These are phyloP conservation scores for Byssochlamys sp. DNA, from an alignment of 2,329 filamentous ascomycete genomes.

Conservation along the genomic window DNA sequence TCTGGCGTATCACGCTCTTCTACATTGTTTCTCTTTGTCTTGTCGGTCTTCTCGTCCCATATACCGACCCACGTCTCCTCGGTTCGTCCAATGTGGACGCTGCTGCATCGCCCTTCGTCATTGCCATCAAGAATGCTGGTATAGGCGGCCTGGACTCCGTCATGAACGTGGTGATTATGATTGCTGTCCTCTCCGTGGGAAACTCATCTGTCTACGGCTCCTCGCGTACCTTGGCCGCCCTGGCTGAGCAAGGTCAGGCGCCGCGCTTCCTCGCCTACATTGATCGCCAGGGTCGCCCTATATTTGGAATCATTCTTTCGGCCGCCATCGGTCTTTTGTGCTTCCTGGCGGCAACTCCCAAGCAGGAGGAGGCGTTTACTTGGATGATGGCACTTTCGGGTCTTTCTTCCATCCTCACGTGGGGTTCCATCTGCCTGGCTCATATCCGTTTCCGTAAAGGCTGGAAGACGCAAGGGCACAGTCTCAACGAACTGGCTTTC, in stretches of 20 bases:
- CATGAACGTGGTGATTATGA: constrained; percentile 91
- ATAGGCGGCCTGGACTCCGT: constrained; percentile 73
- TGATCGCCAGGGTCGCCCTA: constrained; percentile 69
- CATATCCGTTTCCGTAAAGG: constrained; percentile 83
- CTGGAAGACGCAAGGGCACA: constrained; percentile 62
- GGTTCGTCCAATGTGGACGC: constrained; percentile 52
- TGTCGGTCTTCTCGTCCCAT: constrained; percentile 73
- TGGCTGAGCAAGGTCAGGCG: constrained; percentile 79
- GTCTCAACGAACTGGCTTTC: constrained; percentile 71
- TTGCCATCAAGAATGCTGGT: constrained; percentile 75
- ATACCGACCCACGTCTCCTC: constrained; percentile 56
- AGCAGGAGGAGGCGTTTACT: constrained; percentile 56
- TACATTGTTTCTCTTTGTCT: constrained; percentile 75
- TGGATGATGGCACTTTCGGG: constrained; percentile 74
- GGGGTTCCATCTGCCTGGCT: constrained; percentile 74
- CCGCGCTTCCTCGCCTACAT: constrained; percentile 70
- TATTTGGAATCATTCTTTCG: constrained; percentile 61
- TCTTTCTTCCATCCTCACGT: constrained; percentile 65
- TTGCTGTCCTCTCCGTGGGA: constrained; percentile 80
- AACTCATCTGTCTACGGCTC: constrained; percentile 89
- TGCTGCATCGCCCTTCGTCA: constrained; percentile 81
- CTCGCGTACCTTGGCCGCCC: constrained; percentile 76
- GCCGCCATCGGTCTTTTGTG: constrained; percentile 62
- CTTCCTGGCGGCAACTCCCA: constrained; percentile 59
- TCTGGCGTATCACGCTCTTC: constrained; percentile 87